Base-by-base conservation (phyloP, 2,329 filamentous ascomycete species). In the Hortaea sp. region DNA sequence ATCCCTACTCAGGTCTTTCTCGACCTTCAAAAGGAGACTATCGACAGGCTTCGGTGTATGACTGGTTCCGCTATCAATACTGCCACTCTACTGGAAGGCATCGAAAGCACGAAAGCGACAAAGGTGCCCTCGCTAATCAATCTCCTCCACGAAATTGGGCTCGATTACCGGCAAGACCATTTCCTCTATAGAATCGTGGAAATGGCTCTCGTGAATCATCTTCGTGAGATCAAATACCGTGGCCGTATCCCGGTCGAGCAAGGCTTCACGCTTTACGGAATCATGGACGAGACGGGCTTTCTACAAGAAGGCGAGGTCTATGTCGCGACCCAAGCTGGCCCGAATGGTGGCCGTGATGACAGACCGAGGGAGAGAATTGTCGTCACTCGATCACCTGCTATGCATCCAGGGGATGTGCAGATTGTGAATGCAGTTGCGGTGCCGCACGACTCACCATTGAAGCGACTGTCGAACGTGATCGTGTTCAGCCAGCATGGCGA, bases 341-440 rank as follows among this genome's bases (percentile, higher is more conserved):
- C 50, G 4, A 49, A 57, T 9, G 57, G 53, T 10, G 55, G 57
- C 4, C 56, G 55, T 37, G 40, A 49, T 9, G 49, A 62, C 7
- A 52, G 75, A 0, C 47, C 58, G 0, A 55, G 65, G 2, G 69
- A 73, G 0, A 51, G 58, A 0, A 66, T 88, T 5, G 64, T 88
- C 0, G 73, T 94, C 27, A 88, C 86, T 0, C 75, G 87, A n/a
- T 85, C 83, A 1, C 88, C 88, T 0, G 85, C 86, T 0, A 69
- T 94, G 40, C 84, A 94, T 57, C 85, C 86, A 0, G 88, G 88
- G 0, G 88, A 94, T 57, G 74, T 94, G 1, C 86, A 89, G 58
- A 42, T 78, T 1, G 83, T 76, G 0, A 62, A 61, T 2, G 83
- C 84, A 7, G 71, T 81, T 1, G 59, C 71, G 39, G 74, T 82